These are phyloP conservation scores for Paecilomyces dactylethromorphus DNA, from an alignment of 2,329 filamentous ascomycete species.

Conservation along the genomic window DNA sequence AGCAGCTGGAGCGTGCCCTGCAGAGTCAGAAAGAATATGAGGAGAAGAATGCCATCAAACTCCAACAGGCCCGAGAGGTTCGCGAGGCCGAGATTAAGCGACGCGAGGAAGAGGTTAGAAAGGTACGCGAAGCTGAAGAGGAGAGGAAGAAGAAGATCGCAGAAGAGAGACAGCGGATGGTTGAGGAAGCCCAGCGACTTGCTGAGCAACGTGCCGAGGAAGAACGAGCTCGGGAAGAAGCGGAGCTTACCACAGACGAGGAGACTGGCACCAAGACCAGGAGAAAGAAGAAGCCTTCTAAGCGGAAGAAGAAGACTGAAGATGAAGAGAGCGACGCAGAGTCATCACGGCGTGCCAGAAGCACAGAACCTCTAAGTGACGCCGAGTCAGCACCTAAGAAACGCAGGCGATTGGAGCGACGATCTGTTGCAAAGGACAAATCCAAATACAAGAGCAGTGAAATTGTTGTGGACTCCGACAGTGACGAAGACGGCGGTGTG, in stretches of 20 bases:
- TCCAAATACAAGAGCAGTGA: constrained; percentile 81
- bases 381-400: constrained; percentile 45
- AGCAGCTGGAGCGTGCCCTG: constrained; percentile 79
- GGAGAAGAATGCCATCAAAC: constrained; percentile 81
- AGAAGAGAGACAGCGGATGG: constrained; percentile 78
- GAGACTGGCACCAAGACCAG: constrained; percentile 78
- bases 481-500: constrained; percentile 42
- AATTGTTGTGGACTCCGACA: constrained; percentile 71
- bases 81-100: constrained; percentile 73
- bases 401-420: constrained; percentile 54
- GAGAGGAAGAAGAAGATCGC: constrained; percentile 74
- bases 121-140: constrained; percentile 60
- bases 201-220: constrained; percentile 67
- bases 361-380: constrained; percentile 27
- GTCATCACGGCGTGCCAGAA: constrained; percentile 18
- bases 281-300: constrained; percentile 58
- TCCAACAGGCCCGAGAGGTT: constrained; percentile 70
- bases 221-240: constrained; percentile 60
- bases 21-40: constrained; percentile 87
- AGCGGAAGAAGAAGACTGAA: constrained; percentile 57
- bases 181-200: constrained; percentile 65
- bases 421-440: constrained; percentile 34
- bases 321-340: constrained; percentile 38
- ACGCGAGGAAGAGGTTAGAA: constrained; percentile 69
- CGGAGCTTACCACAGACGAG: constrained; percentile 72